phyloP scores from a whole-genome alignment of 1,139 yeast species.

The Debaryomyces sp. region DNA sequence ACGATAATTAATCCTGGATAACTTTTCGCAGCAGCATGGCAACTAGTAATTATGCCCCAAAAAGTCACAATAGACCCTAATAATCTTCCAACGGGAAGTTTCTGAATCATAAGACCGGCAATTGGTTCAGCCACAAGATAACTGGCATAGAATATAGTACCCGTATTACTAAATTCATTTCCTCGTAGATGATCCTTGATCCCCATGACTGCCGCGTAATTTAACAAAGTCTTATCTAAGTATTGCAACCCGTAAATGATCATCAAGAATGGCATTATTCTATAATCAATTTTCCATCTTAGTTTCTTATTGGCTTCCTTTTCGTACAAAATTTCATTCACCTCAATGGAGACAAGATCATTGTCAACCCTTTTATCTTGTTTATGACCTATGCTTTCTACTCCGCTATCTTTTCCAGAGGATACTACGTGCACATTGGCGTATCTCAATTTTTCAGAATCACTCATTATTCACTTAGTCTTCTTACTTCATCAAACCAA shows the following conservation, averaged over 20 bases:
- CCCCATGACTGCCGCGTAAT: conserved; percentile 65
- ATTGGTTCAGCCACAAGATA: conserved; percentile 48
- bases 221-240: conserved; percentile 64
- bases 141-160: conserved; percentile 58
- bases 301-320: neutral
- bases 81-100: conserved; percentile 32
- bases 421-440: no score
- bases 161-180: conserved; percentile 58
- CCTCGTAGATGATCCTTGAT: conserved; percentile 50
- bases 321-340: no score
- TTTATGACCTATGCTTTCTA: no score
- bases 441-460: no score
- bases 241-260: conserved; percentile 57
- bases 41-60: conserved; percentile 33
- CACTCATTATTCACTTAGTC: no score
- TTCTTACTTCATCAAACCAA: no score
- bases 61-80: conserved; percentile 24
- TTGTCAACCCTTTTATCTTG: no score
- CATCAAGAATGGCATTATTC: neutral
- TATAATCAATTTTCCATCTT: conserved; percentile 5
- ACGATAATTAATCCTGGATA: conserved; percentile 34
- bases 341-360: no score
- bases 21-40: conserved; percentile 30
- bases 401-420: no score
- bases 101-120: conserved; percentile 44